Conservation (phyloP, 495 filamentous ascomycete species). For the Tetracladium setigerum region DNA sequence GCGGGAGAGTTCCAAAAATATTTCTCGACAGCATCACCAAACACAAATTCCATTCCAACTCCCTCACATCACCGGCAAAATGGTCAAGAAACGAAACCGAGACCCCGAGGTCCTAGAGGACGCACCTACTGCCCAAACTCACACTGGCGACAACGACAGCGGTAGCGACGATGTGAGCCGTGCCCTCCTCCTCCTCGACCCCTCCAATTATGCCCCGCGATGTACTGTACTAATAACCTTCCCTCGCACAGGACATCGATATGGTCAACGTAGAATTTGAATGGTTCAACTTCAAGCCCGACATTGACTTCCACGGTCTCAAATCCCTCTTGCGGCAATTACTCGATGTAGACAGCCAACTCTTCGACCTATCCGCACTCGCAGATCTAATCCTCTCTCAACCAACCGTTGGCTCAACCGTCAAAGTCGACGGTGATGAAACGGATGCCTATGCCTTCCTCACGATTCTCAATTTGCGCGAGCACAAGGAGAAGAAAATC, state of each 20-base stretch:
- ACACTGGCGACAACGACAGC: conserved; percentile 32
- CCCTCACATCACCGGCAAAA: conserved; percentile 14
- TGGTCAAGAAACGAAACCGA: conserved; percentile 41
- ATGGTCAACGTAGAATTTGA: conserved; percentile 96
- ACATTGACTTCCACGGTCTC: conserved; percentile 89
- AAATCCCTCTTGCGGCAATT: conserved; percentile 88
- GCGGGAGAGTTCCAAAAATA: too few species aligned
- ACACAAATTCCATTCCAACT: background rate
- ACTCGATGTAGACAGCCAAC: conserved; percentile 77
- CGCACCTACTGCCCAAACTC: conserved; percentile 18
- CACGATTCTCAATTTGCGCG: conserved; percentile 76
- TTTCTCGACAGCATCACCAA: background rate
- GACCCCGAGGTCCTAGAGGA: conserved; percentile 35
- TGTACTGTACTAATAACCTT: background rate
- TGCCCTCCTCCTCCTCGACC: conserved; percentile 3
- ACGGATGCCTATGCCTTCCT: conserved; percentile 93
- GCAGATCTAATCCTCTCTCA: conserved; percentile 85
- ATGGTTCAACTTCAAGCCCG: conserved; percentile 89
- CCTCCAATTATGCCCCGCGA: background rate
- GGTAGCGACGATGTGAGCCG: conserved; percentile 31
- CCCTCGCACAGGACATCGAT: conserved; percentile 61
- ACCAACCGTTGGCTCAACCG: conserved; percentile 81
- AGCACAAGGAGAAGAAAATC: conserved; percentile 68
- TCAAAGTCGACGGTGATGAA: conserved; percentile 92
- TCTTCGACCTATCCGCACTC: conserved; percentile 81